These are phyloP conservation scores for Candida piceae DNA, from an alignment of 805 yeast genomes.

Conservation along the genomic window DNA sequence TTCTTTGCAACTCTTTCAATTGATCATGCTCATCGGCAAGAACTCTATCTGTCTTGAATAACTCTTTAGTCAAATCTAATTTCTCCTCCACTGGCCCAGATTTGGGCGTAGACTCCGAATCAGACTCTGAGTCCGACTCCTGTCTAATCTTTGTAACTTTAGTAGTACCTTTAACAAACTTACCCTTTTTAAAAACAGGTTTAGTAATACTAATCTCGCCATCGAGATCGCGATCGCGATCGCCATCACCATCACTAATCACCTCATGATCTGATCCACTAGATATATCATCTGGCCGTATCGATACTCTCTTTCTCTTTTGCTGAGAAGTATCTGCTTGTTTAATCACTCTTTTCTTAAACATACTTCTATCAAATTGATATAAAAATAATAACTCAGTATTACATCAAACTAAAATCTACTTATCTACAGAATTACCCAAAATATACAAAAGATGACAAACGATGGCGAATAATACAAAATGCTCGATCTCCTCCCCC, in stretches of 20 bases:
- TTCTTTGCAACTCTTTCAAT: conserved; percentile 3
- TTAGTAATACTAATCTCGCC: neutral
- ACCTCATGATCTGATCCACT: neutral
- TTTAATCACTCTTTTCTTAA: conserved; percentile 33
- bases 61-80: neutral
- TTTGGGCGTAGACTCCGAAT: no score
- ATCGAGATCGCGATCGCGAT: neutral
- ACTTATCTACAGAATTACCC: conserved; percentile 12
- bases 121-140: no score
- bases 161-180: neutral
- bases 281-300: no score
- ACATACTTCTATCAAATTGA: no score
- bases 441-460: conserved; percentile 2
- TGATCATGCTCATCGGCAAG: conserved; percentile 19
- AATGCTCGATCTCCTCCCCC: no score
- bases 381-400: neutral
- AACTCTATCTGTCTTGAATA: conserved; percentile 21
- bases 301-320: conserved; percentile 4
- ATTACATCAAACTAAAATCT: no score
- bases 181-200: conserved; percentile 2
- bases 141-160: neutral
- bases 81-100: no score
- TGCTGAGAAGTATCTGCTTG: conserved; percentile 3
- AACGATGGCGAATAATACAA: no score
- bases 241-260: neutral